These are phyloP conservation scores for Myxozyma mucilagina DNA, from an alignment of 805 yeast genomes.

Conservation along the genomic window DNA sequence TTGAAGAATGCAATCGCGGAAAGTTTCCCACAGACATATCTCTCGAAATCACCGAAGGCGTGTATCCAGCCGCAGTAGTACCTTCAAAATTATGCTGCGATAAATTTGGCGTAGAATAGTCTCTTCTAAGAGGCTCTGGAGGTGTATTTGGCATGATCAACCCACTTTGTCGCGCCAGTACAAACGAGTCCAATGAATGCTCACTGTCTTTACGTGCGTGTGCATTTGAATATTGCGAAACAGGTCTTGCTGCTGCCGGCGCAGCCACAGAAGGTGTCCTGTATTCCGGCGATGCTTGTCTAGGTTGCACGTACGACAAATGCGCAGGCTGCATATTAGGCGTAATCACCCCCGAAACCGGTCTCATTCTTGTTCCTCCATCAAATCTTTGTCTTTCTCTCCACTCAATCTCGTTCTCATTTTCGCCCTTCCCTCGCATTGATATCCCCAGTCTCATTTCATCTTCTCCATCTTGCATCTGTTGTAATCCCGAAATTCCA, in stretches of 20 bases:
- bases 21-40: not conserved
- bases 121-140: not conserved
- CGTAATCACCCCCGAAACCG: not conserved
- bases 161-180: not conserved
- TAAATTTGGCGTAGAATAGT: constrained; percentile 5
- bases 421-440: not conserved
- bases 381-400: not conserved
- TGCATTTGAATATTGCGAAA: too few species aligned
- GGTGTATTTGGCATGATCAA: not conserved
- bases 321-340: not conserved
- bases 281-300: too few species aligned
- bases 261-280: too few species aligned
- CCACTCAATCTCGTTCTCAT: not conserved
- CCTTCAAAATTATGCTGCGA: not conserved
- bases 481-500: constrained; percentile 11
- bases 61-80: not conserved
- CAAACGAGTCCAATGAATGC: not conserved
- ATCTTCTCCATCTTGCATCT: constrained; percentile 6
- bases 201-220: constrained; percentile 2
- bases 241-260: not conserved
- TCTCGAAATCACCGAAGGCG: not conserved
- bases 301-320: too few species aligned
- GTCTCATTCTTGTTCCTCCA: not conserved
- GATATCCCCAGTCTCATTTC: constrained; percentile 9
- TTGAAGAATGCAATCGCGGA: too few species aligned